Evolutionary conservation across 345 rosid species (phyloP).

Genomic region (Eutrema japonicum): DNA sequence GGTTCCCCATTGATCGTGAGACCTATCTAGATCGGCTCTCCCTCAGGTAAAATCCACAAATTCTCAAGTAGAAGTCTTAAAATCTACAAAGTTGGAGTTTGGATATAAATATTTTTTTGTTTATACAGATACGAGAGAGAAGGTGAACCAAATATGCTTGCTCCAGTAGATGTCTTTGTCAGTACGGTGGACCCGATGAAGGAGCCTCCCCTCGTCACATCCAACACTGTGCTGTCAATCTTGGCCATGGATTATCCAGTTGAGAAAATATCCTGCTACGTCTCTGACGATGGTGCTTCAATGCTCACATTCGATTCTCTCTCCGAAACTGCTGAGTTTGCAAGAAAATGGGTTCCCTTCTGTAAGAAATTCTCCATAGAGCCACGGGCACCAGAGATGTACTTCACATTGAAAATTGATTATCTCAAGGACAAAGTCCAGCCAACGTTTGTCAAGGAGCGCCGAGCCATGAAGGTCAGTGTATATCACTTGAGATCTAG

Average conservation of each 20-base stretch:
- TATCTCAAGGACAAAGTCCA: constrained; percentile 98
- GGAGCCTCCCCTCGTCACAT: constrained; percentile 97
- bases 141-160: constrained; percentile 88
- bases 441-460: constrained; percentile 92
- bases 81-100: constrained; percentile 15
- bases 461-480: constrained; percentile 93
- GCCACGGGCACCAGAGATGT: constrained; percentile 83
- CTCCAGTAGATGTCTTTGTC: constrained; percentile 86
- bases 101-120: not conserved
- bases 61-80: constrained; percentile 16
- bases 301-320: constrained; percentile 92
- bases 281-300: constrained; percentile 96
- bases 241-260: constrained; percentile 96
- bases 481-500: constrained; percentile 4
- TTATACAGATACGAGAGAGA: constrained; percentile 76
- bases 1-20: constrained; percentile 92
- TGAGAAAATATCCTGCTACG: constrained; percentile 90
- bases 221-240: constrained; percentile 86
- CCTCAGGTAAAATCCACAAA: constrained; percentile 55
- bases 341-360: constrained; percentile 88
- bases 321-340: constrained; percentile 82
- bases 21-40: constrained; percentile 93
- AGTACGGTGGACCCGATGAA: constrained; percentile 99
- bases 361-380: constrained; percentile 73
- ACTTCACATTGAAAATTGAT: constrained; percentile 77